Evolutionary conservation across 2,329 filamentous ascomycete genomes (phyloP).

Genomic region (Gliomastix tumulicola): DNA sequence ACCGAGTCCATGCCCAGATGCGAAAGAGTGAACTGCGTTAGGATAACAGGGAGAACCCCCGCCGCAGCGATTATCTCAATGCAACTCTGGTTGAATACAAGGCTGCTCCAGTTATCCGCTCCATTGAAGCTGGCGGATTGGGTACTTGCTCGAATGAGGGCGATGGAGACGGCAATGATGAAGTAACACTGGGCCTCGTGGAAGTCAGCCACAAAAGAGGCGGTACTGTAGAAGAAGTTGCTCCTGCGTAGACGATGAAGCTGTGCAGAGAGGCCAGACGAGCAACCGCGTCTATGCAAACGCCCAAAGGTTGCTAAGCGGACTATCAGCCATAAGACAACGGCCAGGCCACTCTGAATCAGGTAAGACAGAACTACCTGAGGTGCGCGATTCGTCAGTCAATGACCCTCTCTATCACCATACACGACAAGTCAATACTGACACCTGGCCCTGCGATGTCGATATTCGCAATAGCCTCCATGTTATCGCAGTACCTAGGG

Average conservation of each 20-base stretch:
- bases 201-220: not conserved
- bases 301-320: too few relatives aligned
- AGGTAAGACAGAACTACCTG: too few relatives aligned
- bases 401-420: too few relatives aligned
- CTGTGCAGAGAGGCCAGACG: too few relatives aligned
- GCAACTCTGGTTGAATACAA: not conserved
- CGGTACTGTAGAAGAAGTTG: not conserved
- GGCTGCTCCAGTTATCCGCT: not conserved
- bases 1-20: not conserved
- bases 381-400: too few relatives aligned
- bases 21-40: not conserved
- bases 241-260: too few relatives aligned
- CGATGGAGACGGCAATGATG: not conserved
- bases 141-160: not conserved
- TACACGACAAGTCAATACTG: too few relatives aligned
- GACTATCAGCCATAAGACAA: too few relatives aligned
- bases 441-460: not conserved
- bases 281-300: too few relatives aligned
- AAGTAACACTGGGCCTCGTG: not conserved
- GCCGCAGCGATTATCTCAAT: too few relatives aligned
- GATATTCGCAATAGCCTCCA: not conserved
- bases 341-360: too few relatives aligned
- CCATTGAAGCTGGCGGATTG: not conserved
- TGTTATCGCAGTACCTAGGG: too few relatives aligned
- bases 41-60: not conserved